A percentile compares a stretch with the other conserved stretches of the same genome.
phyloP scores from a whole-genome alignment of 257 asterid species.

The Solanum pinnatisectum region DNA sequence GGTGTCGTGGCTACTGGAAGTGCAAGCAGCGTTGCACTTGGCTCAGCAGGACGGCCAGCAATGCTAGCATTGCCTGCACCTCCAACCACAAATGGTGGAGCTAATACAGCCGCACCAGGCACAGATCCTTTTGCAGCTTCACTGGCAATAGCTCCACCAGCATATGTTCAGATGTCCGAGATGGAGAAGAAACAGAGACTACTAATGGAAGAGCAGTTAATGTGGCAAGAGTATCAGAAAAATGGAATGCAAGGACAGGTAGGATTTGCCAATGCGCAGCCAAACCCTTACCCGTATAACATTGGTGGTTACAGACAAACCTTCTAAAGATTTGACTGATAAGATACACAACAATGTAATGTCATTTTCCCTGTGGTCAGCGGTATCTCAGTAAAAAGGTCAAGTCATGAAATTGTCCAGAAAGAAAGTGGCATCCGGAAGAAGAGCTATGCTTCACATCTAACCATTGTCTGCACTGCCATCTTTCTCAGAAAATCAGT shows the following conservation, averaged over 20 bases:
- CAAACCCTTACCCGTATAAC: conserved; percentile 28
- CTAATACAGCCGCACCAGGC: background rate
- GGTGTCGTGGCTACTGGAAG: conserved; percentile 68
- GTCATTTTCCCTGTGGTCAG: background rate
- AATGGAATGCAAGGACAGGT: conserved; percentile 84
- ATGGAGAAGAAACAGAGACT: conserved; percentile 82
- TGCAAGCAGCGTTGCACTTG: conserved; percentile 74
- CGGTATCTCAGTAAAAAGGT: background rate
- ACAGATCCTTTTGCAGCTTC: conserved; percentile 61
- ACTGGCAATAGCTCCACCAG: conserved; percentile 57
- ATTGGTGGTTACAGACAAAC: conserved; percentile 39
- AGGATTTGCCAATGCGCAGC: conserved; percentile 31
- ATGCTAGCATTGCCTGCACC: conserved; percentile 85
- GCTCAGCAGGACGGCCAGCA: conserved; percentile 81
- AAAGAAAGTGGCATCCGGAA: background rate
- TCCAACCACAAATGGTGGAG: conserved; percentile 28
- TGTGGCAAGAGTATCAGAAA: conserved; percentile 85
- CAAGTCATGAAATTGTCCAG: background rate
- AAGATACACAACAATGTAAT: background rate
- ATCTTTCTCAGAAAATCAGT: background rate
- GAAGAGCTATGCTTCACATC: background rate
- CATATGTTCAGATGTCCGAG: conserved; percentile 91
- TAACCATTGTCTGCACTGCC: background rate
- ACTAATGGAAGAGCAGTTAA: conserved; percentile 59
- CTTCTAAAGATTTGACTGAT: conserved; percentile 7